Base-by-base conservation (phyloP, 108 stramenopile species). In the Mayamaea pseudoterrestris region DNA sequence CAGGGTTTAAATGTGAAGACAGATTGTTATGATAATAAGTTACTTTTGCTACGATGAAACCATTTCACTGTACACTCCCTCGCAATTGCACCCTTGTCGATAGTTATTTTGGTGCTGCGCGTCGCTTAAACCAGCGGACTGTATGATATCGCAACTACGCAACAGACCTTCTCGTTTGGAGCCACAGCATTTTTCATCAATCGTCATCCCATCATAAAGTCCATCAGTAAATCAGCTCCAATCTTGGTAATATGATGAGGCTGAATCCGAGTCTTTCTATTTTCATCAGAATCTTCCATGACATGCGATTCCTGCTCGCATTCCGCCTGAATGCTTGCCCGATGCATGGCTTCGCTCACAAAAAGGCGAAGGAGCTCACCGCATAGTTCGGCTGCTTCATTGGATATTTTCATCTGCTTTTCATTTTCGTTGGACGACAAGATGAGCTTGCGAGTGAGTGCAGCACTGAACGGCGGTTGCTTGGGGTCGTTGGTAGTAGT, bases 321-420 rank as follows among this genome's bases (percentile, higher is more conserved):
- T 40, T 53, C 51, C 1, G 51, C 66, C 43, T 65, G 55, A 23
- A 71, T 58, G 14, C 55, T 55, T 8, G 69, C 69, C 24, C 64
- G 54, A 11, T 61, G 60, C 24, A 50, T 36, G 13, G 60, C 60
- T 39, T 65, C 64, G 29, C 63, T 35, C 9, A 71, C 55, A 39
- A 71, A 56, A 30, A 65, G 36, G 23, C 52, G 58, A 43, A 71
- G 32, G 27, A 65, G 50, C 41, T 65, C 69, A 0, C 53, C 48
- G 2, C 63, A 34, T 5, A 60, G 8, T 27, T 43, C 29, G 3
- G 56, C 40, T 0, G 69, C 60, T 11, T 70, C 69, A 18, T 48
- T 50, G n/a, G 53, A 17, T 8, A 44, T 44, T 13, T 41, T 18
- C 27, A 30, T 14, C 14, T 48, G 28, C 30, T 16, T 34, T n/a